phyloP scores from a whole-genome alignment of 345 rosid species.

The Hypericum perforatum region DNA sequence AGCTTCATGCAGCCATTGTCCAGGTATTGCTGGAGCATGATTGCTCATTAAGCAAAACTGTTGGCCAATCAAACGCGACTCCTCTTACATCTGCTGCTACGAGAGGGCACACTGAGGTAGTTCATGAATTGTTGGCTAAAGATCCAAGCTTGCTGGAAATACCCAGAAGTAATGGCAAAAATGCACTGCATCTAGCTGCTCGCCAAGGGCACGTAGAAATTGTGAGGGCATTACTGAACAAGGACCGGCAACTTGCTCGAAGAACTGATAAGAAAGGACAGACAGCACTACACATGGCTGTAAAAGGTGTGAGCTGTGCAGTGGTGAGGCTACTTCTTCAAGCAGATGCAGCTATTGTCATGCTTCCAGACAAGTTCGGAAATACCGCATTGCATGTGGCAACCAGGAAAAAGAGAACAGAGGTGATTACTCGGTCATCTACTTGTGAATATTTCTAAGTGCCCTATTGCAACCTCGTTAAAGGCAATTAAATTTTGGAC shows the following conservation, averaged over 20 bases:
- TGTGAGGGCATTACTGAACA: conserved; percentile 51
- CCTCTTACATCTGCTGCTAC: conserved; percentile 81
- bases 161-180: conserved; percentile 69
- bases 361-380: conserved; percentile 83
- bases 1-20: conserved; percentile 56
- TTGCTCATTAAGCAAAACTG: conserved; percentile 50
- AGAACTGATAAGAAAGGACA: conserved; percentile 89
- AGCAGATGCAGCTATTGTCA: conserved; percentile 61
- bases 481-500: no score
- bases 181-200: conserved; percentile 81
- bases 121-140: conserved; percentile 48
- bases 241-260: conserved; percentile 68
- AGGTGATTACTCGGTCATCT: conserved; percentile 31
- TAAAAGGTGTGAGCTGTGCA: conserved; percentile 64
- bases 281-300: conserved; percentile 93
- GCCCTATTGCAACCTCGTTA: no score
- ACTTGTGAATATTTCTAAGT: no score
- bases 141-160: conserved; percentile 56
- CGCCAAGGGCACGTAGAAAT: conserved; percentile 86
- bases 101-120: conserved; percentile 57
- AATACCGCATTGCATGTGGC: conserved; percentile 77
- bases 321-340: conserved; percentile 67
- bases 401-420: conserved; percentile 71
- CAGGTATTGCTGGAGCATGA: conserved; percentile 59
- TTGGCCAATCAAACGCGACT: conserved; percentile 74